Evolutionary conservation across 2,329 filamentous ascomycete genomes (phyloP), one percentile per base, ranked within the genome.

Genomic region (Trichoderma sp.): DNA sequence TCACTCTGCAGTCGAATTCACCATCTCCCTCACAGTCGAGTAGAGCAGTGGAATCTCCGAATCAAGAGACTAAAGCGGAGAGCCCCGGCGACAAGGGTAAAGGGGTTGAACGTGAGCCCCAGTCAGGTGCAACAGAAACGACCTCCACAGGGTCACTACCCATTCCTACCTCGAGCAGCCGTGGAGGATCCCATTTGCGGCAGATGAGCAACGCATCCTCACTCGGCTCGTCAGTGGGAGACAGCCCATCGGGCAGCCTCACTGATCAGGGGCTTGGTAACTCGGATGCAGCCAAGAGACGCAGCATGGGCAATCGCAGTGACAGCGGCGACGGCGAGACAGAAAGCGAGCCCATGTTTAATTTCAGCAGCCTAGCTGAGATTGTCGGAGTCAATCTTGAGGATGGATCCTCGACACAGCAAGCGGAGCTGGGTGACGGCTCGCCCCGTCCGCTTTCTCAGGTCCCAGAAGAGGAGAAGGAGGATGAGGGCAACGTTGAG

Each of bases 201-300:
- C 93, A 97, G 79, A 92, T 97, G 84, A 97, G 95, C 77, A 97
- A 93, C 79, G 93, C 94, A 1, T 98, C 95, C 0, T 97, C 95
- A 0, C 90, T 93, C 0, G 91, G 92, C 9, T 97, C 95, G 0
- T 97, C 94, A 0, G 87, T 92, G 14, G 87, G 91, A 0, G 94
- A 96, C 68, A 94, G 92, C 38, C 86, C 88, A 1, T 86, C 87
- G 1, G 89, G 86, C 35, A 92, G 88, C 80, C 89, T 86, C 77
- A 82, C 79, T 4, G 83, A 83, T 1, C 82, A 82, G 1, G 84
- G 83, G 0, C 82, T 83, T 12, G 75, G 82, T 5, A 80, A 78
- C 12, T 59, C 79, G 2, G 85, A 87, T 6, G 82, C 79, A 8
- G 86, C 87, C 56, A 86, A 88, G 77, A 89, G 88, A 5, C 80